phyloP scores from a whole-genome alignment of 225 moss, liverwort and hornwort genomes.

The Antitrichia curtipendula region DNA sequence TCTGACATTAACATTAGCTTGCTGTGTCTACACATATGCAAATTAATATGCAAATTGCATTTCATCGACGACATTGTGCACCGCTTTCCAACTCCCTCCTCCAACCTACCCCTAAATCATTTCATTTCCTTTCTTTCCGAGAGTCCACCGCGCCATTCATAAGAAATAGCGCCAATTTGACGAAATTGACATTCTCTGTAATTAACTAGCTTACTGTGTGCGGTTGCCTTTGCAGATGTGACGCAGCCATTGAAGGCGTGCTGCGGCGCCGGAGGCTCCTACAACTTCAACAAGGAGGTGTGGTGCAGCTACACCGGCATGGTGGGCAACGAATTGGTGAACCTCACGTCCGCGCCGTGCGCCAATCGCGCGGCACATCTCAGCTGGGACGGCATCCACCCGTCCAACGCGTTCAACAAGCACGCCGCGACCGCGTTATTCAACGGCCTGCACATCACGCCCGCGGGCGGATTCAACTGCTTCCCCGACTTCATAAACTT shows the following conservation, averaged over 20 bases:
- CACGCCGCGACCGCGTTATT: conserved; percentile 24
- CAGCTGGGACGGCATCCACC: conserved; percentile 57
- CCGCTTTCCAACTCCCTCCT: background rate
- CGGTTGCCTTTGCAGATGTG: background rate
- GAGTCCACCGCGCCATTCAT: too few species aligned
- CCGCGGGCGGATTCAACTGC: conserved; percentile 23
- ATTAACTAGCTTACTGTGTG: background rate
- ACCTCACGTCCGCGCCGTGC: conserved; percentile 13
- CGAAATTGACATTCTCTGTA: background rate
- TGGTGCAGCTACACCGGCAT: conserved; percentile 22
- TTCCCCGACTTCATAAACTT: background rate
- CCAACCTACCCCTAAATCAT: background rate
- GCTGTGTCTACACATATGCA: background rate
- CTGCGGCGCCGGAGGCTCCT: conserved; percentile 38
- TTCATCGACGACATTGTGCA: background rate
- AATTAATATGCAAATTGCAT: background rate
- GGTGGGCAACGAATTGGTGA: conserved; percentile 25
- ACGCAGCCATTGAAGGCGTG: conserved; percentile 36
- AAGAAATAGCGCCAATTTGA: too few species aligned
- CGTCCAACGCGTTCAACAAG: conserved; percentile 32
- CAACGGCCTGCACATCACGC: conserved; percentile 22
- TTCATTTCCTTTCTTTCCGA: background rate
- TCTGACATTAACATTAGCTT: background rate
- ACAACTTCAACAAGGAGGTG: conserved; percentile 37
- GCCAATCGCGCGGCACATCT: conserved; percentile 8